Evolutionary conservation across 2,329 filamentous ascomycete genomes (phyloP), one percentile per base, ranked within the genome.

Genomic region (Xylaria sp.): DNA sequence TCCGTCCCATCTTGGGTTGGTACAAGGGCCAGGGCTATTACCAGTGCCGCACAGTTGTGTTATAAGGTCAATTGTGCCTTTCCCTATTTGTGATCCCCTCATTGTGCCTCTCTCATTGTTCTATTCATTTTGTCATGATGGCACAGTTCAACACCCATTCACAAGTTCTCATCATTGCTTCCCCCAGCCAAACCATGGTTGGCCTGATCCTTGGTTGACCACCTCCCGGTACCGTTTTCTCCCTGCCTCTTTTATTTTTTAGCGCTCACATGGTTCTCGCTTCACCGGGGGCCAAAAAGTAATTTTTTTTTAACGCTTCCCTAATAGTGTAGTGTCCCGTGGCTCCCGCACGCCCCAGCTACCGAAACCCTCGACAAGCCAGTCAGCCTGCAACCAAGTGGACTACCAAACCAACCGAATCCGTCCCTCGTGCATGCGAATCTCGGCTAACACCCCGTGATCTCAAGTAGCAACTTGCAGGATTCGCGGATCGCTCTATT

Each of bases 321-420:
- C 36, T 58, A 67, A 69, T 60, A 67, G 67, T 67, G 61, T 64
- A 69, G 67, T 67, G 61, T 62, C 55, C 65, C 58, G 61, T 67
- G 61, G 64, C 57, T 67, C 67, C 57, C 62, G 58, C 53, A 20
- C 57, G 31, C 65, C 58, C 57, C 55, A 64, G 67, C 58, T 61
- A 69, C 66, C 64, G 61, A 69, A 67, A 55, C 42, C 66, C 64
- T 65, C 61, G 65, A 69, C 57, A 64, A 42, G 27, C 60, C 60
- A 62, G 61, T 56, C 64, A 67, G 65, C 64, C 61, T 64, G 61
- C 64, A 67, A 50, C 67, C 53, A 60, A 65, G 61, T 68, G 61
- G 61, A 69, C 61, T 67, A 15, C 57, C 44, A 65, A 59, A 60
- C 61, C 65, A 67, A 59, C 54, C 66, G 42, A 45, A 51, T 51